phyloP scores from a whole-genome alignment of 345 rosid species.

The Mercurialis annua region DNA sequence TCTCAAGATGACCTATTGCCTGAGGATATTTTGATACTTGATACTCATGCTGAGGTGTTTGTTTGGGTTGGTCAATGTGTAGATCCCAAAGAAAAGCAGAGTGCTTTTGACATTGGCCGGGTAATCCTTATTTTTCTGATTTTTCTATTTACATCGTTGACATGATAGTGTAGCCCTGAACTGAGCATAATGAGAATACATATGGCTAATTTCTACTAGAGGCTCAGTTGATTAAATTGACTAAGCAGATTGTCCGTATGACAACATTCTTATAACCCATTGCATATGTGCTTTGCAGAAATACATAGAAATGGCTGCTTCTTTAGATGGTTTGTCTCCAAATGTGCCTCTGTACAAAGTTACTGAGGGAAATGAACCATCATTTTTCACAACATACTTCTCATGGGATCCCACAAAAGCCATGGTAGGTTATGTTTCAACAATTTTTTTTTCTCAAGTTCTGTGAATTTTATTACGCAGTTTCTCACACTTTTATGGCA shows the following conservation, averaged over 20 bases:
- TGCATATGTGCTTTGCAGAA: conserved; percentile 48
- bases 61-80: conserved; percentile 94
- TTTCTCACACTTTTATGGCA: conserved; percentile 1
- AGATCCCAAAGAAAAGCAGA: conserved; percentile 83
- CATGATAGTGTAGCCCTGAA: background rate
- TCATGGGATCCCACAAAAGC: conserved; percentile 89
- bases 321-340: conserved; percentile 77
- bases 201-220: background rate
- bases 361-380: conserved; percentile 94
- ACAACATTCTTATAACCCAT: conserved; percentile 21
- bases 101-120: conserved; percentile 88
- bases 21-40: conserved; percentile 87
- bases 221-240: background rate
- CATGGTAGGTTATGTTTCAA: conserved; percentile 42
- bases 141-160: background rate
- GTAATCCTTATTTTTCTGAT: conserved; percentile 36
- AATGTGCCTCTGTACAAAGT: conserved; percentile 86
- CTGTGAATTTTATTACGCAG: background rate
- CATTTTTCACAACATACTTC: conserved; percentile 85
- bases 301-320: conserved; percentile 71
- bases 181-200: background rate
- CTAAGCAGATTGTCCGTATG: background rate
- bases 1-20: conserved; percentile 93
- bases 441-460: conserved; percentile 4
- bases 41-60: conserved; percentile 93